Conservation (phyloP, 805 yeast genomes). For the Zygoascus ofunaensis region DNA sequence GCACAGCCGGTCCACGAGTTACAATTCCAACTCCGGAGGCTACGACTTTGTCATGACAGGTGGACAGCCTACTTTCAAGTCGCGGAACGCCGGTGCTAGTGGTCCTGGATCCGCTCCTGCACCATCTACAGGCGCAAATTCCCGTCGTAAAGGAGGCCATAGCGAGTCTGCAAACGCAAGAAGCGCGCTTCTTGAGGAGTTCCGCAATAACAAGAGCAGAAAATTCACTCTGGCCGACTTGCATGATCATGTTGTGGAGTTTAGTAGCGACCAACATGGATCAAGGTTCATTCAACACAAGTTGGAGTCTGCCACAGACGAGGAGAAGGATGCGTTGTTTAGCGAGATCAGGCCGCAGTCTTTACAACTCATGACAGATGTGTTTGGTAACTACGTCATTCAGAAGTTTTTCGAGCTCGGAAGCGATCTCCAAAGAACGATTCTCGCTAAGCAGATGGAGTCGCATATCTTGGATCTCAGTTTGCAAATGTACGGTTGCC, state of each 20-base stretch:
- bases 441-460: slow-evolving; percentile 60
- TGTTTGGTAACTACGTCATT: slow-evolving; percentile 94
- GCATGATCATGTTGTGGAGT: slow-evolving; percentile 80
- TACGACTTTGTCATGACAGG: neutral
- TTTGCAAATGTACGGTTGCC: slow-evolving; percentile 94
- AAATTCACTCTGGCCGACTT: slow-evolving; percentile 64
- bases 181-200: slow-evolving; percentile 69
- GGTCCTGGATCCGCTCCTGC: neutral
- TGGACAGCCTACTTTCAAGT: neutral
- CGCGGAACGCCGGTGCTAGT: neutral
- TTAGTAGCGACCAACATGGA: slow-evolving; percentile 94
- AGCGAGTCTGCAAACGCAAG: slow-evolving; percentile 5
- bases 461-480: slow-evolving; percentile 70
- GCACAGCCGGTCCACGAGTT: neutral
- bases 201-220: slow-evolving; percentile 56
- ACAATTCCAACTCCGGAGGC: neutral
- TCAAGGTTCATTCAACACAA: slow-evolving; percentile 93
- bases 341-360: slow-evolving; percentile 71
- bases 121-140: neutral
- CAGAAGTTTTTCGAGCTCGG: slow-evolving; percentile 91
- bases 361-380: slow-evolving; percentile 83
- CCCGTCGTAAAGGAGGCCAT: neutral
- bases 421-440: slow-evolving; percentile 53
- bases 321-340: slow-evolving; percentile 72
- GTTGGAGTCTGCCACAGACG: slow-evolving; percentile 51